Evolutionary conservation across 2,329 filamentous ascomycete species (phyloP).

Genomic region (Stemphylium vesicarium): DNA sequence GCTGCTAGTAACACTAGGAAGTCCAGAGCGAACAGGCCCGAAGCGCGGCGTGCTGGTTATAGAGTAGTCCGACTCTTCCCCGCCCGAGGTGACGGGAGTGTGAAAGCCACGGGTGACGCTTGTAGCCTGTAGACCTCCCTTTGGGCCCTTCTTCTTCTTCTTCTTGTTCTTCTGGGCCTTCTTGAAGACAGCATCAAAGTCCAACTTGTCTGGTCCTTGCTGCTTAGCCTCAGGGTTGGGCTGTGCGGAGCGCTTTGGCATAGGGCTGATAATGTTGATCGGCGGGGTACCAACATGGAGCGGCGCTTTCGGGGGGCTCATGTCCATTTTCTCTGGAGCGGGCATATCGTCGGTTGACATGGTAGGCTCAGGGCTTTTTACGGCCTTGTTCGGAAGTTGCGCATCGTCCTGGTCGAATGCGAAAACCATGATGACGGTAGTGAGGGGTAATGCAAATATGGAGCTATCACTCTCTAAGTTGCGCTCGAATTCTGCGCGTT

Average conservation of each 20-base stretch:
- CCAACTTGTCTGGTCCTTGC: constrained; percentile 44
- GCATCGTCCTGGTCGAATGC: constrained; percentile 45
- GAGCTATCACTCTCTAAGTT: constrained; percentile 12
- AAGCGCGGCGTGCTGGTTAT: constrained; percentile 51
- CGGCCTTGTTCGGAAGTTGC: constrained; percentile 28
- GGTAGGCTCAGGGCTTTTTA: constrained; percentile 7
- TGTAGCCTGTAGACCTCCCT: constrained; percentile 38
- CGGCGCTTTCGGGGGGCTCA: constrained; percentile 28
- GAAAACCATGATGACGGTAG: constrained; percentile 40
- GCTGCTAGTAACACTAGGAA: constrained; percentile 59
- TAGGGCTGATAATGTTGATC: constrained; percentile 44
- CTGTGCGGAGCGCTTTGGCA: constrained; percentile 37
- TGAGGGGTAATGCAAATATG: constrained; percentile 16
- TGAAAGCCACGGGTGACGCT: constrained; percentile 57
- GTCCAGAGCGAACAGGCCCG: constrained; percentile 51
- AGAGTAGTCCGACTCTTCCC: constrained; percentile 62
- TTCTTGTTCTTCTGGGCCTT: constrained; percentile 49
- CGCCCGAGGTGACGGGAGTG: constrained; percentile 59
- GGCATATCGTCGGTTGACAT: constrained; percentile 26
- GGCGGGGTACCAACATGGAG: constrained; percentile 44
- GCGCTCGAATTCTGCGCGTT: constrained; percentile 26
- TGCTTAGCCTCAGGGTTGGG: constrained; percentile 30
- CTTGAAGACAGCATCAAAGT: constrained; percentile 47
- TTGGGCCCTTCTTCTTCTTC: constrained; percentile 45
- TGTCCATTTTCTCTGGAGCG: constrained; percentile 31